Base-by-base conservation (phyloP, 768 basidiomycete species). In the Stropharia rugosoannulata region DNA sequence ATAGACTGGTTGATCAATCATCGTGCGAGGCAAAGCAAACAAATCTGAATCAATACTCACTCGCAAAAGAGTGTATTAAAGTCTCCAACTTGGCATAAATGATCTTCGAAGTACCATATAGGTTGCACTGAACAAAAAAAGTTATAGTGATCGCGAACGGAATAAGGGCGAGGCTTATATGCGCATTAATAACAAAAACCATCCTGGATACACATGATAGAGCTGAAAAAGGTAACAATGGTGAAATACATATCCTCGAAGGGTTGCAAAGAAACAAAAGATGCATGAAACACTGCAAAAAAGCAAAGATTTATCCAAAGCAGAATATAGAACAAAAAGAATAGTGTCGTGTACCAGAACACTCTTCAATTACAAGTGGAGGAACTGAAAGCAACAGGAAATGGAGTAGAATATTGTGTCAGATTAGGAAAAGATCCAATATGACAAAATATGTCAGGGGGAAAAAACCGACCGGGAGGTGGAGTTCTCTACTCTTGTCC, bases 401-500 rank as follows among this genome's bases (percentile, higher is more conserved):
- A 7, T 32, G 27, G 27, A 29, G 49, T 47, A 51, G 40, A 54
- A 49, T 51, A 63, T 50, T 63, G 61, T 55, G 55, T 53, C 38
- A 37, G 35, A 54, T 39, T 38, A 42, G 25, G 22, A 43, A 19
- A 5, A 57, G 25, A 29, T 29, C 16, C 15, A 15, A 16, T 27
- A 8, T 41, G 22, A 51, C 27, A 51, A 47, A 39, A 38, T 46
- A 48, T 22, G 51, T 44, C 12, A 53, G 5, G 18, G 36, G 50
- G 41, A 35, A 57, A 54, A 44, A 22, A 4, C 50, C 54, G 49
- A 47, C 36, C 39, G 15, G 43, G 27, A 29, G 27, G 40, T 27
- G n/a, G 4, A 22, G 37, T 37, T 27, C 3, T 54, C 75, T 68
- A 86, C 64, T 86, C 85, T 57, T 83, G 81, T 46, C 84, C 85